Base-by-base conservation (phyloP, 179 eudicot species). In the Silene noctiflora region DNA sequence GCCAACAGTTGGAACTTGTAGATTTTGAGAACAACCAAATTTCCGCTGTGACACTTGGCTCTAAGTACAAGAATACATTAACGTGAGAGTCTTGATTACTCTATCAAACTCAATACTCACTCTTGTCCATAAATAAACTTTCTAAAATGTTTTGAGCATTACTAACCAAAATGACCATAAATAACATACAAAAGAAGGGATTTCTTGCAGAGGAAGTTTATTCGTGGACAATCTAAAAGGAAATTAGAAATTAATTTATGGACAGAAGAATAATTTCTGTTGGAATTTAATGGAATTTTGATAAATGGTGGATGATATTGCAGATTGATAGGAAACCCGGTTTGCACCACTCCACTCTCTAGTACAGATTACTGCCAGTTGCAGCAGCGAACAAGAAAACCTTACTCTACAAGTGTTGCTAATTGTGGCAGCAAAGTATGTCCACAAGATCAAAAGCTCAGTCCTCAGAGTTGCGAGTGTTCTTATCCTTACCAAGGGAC, bases 391-490 rank as follows among this genome's bases (percentile, higher is more conserved):
- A 75, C 74, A 27, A 75, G 77, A 64, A 86, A 73, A 39, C 85
- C 97, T 31, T 94, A 92, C 77, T 90, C 98, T 16, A 91, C 98
- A 4, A 90, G 90, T 78, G 39, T 87, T 14, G 88, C 91, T 56
- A 88, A 86, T 69, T 94, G 98, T 76, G 87, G 88, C 9, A 77
- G 78, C 29, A 88, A 85, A 80, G 55, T 74, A 21, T 94, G 98
- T 79, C 64, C 86, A 9, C 74, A 80, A 42, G 91, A 84, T 48
- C 83, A 90, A 74, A 88, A 85, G 65, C 85, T 87, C 48, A 92
- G 84, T 81, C 98, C 98, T 65, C 92, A 89, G 83, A 94, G 94
- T 78, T 94, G 98, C 77, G 84, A 81, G 48, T 94, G 98, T 75
- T 86, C 94, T 20, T 94, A 89, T 77, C 98, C 98, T 14, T 92